phyloP scores from a whole-genome alignment of 345 rosid species.

The Limnanthes douglasii region DNA sequence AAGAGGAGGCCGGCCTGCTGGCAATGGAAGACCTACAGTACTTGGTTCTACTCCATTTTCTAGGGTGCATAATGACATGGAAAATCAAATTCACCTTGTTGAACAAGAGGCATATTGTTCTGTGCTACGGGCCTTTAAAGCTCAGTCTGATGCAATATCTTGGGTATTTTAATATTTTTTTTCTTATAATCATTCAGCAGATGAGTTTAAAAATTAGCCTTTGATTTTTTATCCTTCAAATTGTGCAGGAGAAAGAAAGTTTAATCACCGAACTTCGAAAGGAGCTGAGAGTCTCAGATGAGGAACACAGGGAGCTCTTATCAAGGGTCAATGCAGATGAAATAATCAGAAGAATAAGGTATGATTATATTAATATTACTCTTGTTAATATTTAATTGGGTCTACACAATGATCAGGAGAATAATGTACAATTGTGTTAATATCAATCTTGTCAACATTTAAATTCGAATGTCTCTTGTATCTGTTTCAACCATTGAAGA shows the following conservation, averaged over 20 bases:
- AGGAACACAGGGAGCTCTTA: constrained; percentile 81
- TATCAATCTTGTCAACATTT: constrained; percentile 2
- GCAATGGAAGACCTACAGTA: constrained; percentile 74
- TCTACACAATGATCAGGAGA: too few relatives aligned
- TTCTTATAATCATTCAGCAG: constrained; percentile 1
- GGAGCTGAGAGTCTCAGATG: constrained; percentile 93
- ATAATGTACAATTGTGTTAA: constrained; percentile 3
- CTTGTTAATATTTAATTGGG: background rate
- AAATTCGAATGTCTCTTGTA: too few relatives aligned
- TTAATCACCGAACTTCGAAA: constrained; percentile 91
- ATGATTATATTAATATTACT: constrained; percentile 11
- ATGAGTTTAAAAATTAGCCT: background rate
- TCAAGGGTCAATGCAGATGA: constrained; percentile 86
- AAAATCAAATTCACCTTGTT: constrained; percentile 74
- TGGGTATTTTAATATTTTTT: constrained; percentile 57
- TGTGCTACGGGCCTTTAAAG: constrained; percentile 89
- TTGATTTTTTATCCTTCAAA: constrained; percentile 2
- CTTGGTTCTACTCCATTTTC: constrained; percentile 43
- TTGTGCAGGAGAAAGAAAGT: constrained; percentile 78
- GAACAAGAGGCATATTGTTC: constrained; percentile 92
- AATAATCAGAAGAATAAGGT: constrained; percentile 77
- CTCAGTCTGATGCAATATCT: constrained; percentile 93
- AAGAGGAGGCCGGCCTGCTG: constrained; percentile 50
- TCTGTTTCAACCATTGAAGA: too few relatives aligned
- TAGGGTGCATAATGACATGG: constrained; percentile 72